Evolutionary conservation across 2,329 filamentous ascomycete genomes (phyloP).

Genomic region (Colletotrichum magnum): DNA sequence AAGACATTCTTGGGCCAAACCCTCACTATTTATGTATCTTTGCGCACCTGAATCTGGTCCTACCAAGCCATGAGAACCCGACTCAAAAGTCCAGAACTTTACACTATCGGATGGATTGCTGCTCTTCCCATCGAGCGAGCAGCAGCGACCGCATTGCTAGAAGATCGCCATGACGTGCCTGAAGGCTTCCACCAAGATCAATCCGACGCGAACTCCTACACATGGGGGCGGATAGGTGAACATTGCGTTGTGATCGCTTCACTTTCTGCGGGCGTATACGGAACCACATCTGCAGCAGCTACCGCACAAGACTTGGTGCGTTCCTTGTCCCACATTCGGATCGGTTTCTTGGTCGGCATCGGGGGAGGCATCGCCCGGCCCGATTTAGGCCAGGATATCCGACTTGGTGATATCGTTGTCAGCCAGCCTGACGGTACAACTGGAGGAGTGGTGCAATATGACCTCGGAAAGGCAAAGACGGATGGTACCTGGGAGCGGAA

Average conservation of each 20-base stretch:
- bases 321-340: slow-evolving; percentile 27
- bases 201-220: slow-evolving; percentile 46
- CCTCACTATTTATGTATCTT: too few species aligned
- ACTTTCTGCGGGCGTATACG: slow-evolving; percentile 42
- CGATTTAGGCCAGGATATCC: slow-evolving; percentile 24
- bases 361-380: slow-evolving; percentile 43
- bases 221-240: slow-evolving; percentile 44
- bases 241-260: slow-evolving; percentile 48
- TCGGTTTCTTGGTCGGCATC: slow-evolving; percentile 45
- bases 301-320: slow-evolving; percentile 35
- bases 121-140: slow-evolving; percentile 45
- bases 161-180: slow-evolving; percentile 43
- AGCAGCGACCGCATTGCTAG: slow-evolving; percentile 45
- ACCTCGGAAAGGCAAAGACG: slow-evolving; percentile 22
- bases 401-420: slow-evolving; percentile 43
- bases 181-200: slow-evolving; percentile 25
- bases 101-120: slow-evolving; percentile 47
- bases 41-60: too few species aligned
- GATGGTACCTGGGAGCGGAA: background rate
- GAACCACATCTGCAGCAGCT: slow-evolving; percentile 38
- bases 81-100: background rate
- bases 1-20: too few species aligned
- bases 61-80: too few species aligned
- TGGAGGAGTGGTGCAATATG: slow-evolving; percentile 40
- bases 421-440: slow-evolving; percentile 14